A percentile compares a stretch with the other conserved stretches of the same genome.
phyloP scores from a whole-genome alignment of 805 yeast species.

The Candida fluviatilis region DNA sequence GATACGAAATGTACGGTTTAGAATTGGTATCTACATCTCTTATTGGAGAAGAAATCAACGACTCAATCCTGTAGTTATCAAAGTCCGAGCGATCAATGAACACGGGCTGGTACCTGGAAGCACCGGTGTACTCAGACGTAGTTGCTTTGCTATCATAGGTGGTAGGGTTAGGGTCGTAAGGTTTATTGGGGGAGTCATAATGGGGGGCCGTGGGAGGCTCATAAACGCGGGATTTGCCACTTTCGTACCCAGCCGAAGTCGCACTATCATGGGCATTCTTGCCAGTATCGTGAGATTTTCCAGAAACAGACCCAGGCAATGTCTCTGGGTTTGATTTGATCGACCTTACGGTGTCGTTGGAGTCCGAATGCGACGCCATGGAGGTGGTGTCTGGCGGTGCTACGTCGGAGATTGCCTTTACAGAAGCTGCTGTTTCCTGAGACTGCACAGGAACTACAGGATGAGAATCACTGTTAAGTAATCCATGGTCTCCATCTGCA shows the following conservation, averaged over 20 bases:
- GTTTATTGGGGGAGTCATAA: not conserved
- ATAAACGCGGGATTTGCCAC: too few relatives aligned
- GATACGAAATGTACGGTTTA: slow-evolving; percentile 72
- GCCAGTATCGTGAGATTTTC: too few relatives aligned
- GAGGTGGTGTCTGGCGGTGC: too few relatives aligned
- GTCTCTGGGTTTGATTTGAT: not conserved
- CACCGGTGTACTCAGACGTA: too few relatives aligned
- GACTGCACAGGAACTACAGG: not conserved
- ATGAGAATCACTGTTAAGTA: too few relatives aligned
- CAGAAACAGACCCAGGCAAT: too few relatives aligned
- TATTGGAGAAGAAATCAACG: slow-evolving; percentile 55
- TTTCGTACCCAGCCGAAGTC: too few relatives aligned
- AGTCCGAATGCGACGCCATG: too few relatives aligned
- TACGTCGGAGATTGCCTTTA: too few relatives aligned
- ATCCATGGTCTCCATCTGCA: too few relatives aligned
- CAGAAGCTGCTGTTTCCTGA: not conserved
- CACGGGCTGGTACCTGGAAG: not conserved
- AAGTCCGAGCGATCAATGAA: slow-evolving; percentile 6
- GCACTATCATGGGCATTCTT: too few relatives aligned
- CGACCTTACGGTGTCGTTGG: not conserved
- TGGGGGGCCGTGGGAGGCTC: too few relatives aligned
- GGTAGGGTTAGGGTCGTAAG: not conserved
- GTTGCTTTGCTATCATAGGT: not conserved
- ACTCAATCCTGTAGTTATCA: slow-evolving; percentile 15
- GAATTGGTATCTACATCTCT: slow-evolving; percentile 67